Evolutionary conservation across 805 yeast genomes (phyloP).

Genomic region (Spathaspora boniae): DNA sequence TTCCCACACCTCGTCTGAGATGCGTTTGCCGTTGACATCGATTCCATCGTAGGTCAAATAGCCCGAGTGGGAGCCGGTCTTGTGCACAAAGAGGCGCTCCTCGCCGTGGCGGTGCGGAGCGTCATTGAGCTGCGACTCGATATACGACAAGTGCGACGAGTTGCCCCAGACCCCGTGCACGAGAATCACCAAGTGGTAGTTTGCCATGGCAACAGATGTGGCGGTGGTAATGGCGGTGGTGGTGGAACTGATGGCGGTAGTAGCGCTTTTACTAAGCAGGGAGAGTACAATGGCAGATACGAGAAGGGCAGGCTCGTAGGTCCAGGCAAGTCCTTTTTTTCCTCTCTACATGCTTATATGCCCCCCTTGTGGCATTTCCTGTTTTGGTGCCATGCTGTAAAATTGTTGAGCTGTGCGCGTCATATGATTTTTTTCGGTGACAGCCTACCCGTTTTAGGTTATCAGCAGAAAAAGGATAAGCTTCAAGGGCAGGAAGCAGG

Average conservation of each 20-base stretch:
- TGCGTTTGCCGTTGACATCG: constrained; percentile 77
- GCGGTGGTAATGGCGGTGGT: neutral
- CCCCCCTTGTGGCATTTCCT: no score
- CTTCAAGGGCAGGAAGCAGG: no score
- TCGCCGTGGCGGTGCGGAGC: constrained; percentile 21
- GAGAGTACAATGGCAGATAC: no score
- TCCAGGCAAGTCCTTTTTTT: no score
- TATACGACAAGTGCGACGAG: constrained; percentile 60
- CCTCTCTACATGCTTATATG: no score
- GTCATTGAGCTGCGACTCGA: constrained; percentile 44
- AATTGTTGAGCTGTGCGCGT: no score
- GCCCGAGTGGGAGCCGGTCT: constrained; percentile 62
- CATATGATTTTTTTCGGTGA: no score
- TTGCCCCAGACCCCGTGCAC: constrained; percentile 67
- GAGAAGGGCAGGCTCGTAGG: no score
- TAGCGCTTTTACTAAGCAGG: no score
- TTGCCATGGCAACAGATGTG: constrained; percentile 15
- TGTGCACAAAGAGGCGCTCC: constrained; percentile 33
- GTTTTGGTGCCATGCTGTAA: no score
- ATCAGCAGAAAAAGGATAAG: no score
- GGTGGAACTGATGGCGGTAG: neutral
- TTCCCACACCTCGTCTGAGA: constrained; percentile 58
- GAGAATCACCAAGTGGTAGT: constrained; percentile 62
- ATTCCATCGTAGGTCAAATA: constrained; percentile 83
- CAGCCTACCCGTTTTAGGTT: no score